Conservation (phyloP, 176 grass and related monocot genomes). For the Chloris gayana region DNA sequence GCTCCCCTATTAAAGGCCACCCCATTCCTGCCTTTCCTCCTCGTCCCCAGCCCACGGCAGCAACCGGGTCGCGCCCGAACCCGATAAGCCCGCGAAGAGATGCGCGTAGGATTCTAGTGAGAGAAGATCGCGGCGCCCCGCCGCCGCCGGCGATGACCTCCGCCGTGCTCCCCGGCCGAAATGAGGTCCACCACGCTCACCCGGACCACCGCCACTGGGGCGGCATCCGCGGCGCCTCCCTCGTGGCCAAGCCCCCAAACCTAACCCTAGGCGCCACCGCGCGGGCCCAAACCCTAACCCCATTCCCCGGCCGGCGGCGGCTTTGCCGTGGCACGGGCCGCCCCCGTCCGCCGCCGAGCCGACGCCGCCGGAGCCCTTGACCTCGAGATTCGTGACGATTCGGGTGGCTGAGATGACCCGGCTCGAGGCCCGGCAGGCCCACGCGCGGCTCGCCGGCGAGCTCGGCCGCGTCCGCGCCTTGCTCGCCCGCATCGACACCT, state of each 20-base stretch:
- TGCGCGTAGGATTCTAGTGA: slow-evolving; percentile 35
- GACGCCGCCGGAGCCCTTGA: slow-evolving; percentile 2
- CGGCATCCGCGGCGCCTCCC: slow-evolving; percentile 53
- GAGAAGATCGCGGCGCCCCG: slow-evolving; percentile 15
- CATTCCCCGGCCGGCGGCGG: neutral
- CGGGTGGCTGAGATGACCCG: slow-evolving; percentile 43
- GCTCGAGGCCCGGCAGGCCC: slow-evolving; percentile 55
- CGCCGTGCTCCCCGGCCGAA: slow-evolving; percentile 68
- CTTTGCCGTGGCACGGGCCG: neutral
- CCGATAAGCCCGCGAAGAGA: slow-evolving; percentile 32
- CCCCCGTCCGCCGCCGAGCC: neutral
- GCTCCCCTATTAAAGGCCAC: slow-evolving; percentile 34
- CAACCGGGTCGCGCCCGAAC: neutral
- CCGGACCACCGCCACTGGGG: slow-evolving; percentile 53
- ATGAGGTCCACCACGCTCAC: slow-evolving; percentile 58
- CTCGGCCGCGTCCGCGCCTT: slow-evolving; percentile 71
- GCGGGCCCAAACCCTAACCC: slow-evolving; percentile 55
- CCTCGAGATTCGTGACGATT: slow-evolving; percentile 40
- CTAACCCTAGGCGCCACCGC: slow-evolving; percentile 46
- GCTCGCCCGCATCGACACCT: slow-evolving; percentile 60
- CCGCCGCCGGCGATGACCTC: slow-evolving; percentile 65
- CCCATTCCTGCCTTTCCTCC: neutral
- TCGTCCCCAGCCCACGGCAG: neutral
- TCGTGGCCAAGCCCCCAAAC: slow-evolving; percentile 49
- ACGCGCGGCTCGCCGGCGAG: slow-evolving; percentile 65